Base-by-base conservation (phyloP, 2,329 filamentous ascomycete species). In the Xenosphaeropsis pyriputrescens region DNA sequence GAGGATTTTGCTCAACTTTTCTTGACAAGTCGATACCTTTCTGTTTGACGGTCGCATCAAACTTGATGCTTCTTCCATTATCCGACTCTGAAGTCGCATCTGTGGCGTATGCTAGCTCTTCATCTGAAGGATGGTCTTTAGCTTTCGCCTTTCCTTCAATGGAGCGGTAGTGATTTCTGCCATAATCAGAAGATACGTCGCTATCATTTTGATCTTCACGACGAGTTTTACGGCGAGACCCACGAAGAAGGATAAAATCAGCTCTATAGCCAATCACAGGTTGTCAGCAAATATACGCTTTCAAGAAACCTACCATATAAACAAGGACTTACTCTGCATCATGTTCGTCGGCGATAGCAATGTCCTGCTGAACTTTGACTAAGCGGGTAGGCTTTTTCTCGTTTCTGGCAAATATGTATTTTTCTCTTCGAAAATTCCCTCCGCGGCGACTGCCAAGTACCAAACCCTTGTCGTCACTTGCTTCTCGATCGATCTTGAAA, bases 401-500 rank as follows among this genome's bases (percentile, higher is more conserved):
- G 6, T 57, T 55, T 30, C 56, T 65, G 2, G 64, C 59, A 35
- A 65, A 57, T 6, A 73, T 52, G 16, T 68, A 57, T 52, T 65
- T 60, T 56, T 67, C 47, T 50, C 59, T 55, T 8, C 30, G 4
- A 9, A 7, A 16, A 16, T 7, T 48, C 72, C 62, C 52, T 40
- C 61, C 55, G 9, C 48, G 72, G 14, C 30, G 30, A 40, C 54
- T 36, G 31, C 43, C 46, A 17, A 61, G 41, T 55, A 68, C 50
- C 72, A 79, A 38, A 61, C 57, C 70, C 15, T 65, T 67, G 6
- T 69, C 67, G 1, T 71, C 65, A 18, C 36, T 39, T 35, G 41
- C 32, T 34, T 77, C 70, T 30, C 72, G 70, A 49, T 89, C 75
- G 41, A 94, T 81, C 40, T 69, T 70, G 40, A 79, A 63, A 33